phyloP scores from a whole-genome alignment of 2,329 filamentous ascomycete species.

The Aspergillus ustus region DNA sequence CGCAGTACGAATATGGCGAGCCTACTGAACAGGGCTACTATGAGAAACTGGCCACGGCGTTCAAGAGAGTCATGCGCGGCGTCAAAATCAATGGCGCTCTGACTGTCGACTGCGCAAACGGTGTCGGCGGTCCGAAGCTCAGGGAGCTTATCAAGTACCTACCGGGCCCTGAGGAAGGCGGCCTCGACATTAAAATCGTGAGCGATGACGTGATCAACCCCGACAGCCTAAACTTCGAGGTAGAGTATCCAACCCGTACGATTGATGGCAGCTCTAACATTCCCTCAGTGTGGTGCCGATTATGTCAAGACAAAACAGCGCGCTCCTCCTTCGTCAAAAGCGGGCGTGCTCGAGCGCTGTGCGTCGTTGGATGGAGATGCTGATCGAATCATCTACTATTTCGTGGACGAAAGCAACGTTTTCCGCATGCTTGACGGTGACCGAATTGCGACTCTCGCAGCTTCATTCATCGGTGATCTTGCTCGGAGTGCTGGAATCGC shows the following conservation, averaged over 20 bases:
- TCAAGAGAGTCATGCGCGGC: conserved; percentile 79
- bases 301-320: conserved; percentile 97
- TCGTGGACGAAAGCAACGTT: conserved; percentile 76
- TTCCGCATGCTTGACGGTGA: conserved; percentile 97
- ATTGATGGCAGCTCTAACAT: conserved; percentile 21
- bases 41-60: conserved; percentile 84
- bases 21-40: conserved; percentile 93
- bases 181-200: conserved; percentile 80
- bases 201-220: conserved; percentile 93
- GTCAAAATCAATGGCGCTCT: conserved; percentile 74
- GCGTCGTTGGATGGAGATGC: conserved; percentile 95
- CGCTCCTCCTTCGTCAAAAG: conserved; percentile 81
- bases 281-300: conserved; percentile 80
- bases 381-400: conserved; percentile 95
- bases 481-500: conserved; percentile 77
- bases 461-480: conserved; percentile 90
- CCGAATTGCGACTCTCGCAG: conserved; percentile 91
- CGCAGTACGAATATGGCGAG: conserved; percentile 83
- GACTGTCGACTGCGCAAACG: conserved; percentile 94
- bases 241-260: conserved; percentile 47
- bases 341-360: conserved; percentile 74
- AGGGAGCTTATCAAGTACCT: conserved; percentile 83
- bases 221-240: conserved; percentile 85
- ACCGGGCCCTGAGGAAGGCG: conserved; percentile 67
- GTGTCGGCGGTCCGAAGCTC: conserved; percentile 91